Percentiles rank a stretch among this genome's conserved stretches.
These are phyloP conservation scores for Cornus kousa DNA, from an alignment of 148 eudicot genomes.

Conservation along the genomic window DNA sequence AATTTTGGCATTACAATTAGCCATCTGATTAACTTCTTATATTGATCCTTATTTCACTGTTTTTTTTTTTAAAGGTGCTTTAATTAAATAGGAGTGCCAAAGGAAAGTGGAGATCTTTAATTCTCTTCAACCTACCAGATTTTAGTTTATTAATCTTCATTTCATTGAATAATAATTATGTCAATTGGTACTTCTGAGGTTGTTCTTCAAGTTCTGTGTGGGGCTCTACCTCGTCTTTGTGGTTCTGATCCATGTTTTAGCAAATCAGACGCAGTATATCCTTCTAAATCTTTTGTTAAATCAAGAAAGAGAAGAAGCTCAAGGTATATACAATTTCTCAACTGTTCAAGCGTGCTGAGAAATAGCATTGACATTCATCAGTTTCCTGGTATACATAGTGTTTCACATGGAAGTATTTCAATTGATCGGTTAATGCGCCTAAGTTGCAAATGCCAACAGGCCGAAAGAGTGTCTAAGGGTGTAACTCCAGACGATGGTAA, in stretches of 20 bases:
- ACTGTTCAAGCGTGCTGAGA: slow-evolving; percentile 15
- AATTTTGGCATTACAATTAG: neutral
- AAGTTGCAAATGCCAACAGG: slow-evolving; percentile 39
- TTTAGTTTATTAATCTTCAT: neutral
- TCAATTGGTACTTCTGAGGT: slow-evolving; percentile 32
- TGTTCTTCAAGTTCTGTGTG: slow-evolving; percentile 30
- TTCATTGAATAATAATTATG: neutral
- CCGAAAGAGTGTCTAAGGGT: slow-evolving; percentile 40
- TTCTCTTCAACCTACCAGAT: neutral
- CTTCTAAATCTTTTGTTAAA: slow-evolving; percentile 19
- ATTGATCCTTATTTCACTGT: neutral
- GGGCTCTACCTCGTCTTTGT: slow-evolving; percentile 20
- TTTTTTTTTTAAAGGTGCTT: neutral
- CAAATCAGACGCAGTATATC: slow-evolving; percentile 14
- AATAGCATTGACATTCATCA: slow-evolving; percentile 12
- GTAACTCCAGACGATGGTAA: slow-evolving; percentile 30
- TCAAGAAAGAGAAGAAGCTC: slow-evolving; percentile 23
- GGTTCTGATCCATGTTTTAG: slow-evolving; percentile 16
- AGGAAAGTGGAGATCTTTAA: neutral
- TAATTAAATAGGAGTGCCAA: neutral
- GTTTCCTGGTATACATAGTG: slow-evolving; percentile 4
- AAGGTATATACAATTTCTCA: slow-evolving; percentile 1
- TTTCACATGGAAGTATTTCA: slow-evolving; percentile 6
- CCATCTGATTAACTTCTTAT: neutral
- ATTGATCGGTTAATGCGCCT: slow-evolving; percentile 6